Evolutionary conservation across 106 monocot species (phyloP).

Genomic region (Allium cepa): DNA sequence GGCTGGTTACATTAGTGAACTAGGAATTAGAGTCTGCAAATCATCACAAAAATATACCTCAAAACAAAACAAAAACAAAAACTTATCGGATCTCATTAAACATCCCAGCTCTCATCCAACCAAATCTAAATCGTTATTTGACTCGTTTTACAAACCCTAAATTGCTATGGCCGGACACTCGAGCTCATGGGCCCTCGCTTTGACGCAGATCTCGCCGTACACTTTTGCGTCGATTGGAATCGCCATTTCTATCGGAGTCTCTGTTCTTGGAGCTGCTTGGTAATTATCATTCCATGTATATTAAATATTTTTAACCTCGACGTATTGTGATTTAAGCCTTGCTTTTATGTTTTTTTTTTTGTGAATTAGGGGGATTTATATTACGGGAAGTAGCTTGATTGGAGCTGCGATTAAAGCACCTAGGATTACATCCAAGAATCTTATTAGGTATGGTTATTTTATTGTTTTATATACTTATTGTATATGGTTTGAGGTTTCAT

Average conservation of each 20-base stretch:
- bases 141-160: conserved; percentile 6
- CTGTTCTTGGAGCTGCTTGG: conserved; percentile 83
- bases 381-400: conserved; percentile 84
- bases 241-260: conserved; percentile 67
- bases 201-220: conserved; percentile 90
- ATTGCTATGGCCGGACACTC: conserved; percentile 8
- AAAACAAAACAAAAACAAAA: no score
- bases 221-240: conserved; percentile 69
- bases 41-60: no score
- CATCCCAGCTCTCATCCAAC: no score
- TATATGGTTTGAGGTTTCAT: no score
- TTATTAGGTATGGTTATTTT: conserved; percentile 44
- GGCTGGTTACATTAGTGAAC: no score
- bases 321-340: background rate
- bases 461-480: background rate
- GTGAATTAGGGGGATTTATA: conserved; percentile 64
- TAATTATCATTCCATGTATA: conserved; percentile 8
- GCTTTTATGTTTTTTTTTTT: background rate
- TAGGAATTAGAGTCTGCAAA: no score
- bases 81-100: no score
- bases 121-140: background rate
- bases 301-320: background rate
- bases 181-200: conserved; percentile 70
- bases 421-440: conserved; percentile 80
- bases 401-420: conserved; percentile 87